Base-by-base conservation (phyloP, 1,139 yeast genomes). In the Debaryomyces singareniensis region DNA sequence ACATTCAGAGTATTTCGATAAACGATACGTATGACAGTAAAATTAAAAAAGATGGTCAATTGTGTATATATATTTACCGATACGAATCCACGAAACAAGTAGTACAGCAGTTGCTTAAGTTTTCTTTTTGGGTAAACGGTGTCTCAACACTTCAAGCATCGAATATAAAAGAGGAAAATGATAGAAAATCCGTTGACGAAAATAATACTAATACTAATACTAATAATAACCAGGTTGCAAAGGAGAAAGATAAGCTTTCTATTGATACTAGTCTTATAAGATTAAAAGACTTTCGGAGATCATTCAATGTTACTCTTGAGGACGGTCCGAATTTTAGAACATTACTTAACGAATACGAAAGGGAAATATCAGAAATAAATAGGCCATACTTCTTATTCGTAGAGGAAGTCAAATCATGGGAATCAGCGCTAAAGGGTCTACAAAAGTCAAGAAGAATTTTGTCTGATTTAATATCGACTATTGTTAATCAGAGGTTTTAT, bases 291-390 rank as follows among this genome's bases (percentile, higher is more conserved):
- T 52, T 50, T 31, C 43, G 50, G 27, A 47, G 42, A 26, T 59
- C 60, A 4, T 65, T 64, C 37, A 50, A 43, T 29, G 61, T 64
- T 30, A 50, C 49, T 26, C 58, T 61, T 45, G 82, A 77, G 35
- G 94, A 83, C 46, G 93, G 93, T 0, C 94, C 94, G 1, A 69
- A 75, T 27, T 82, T 83, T 46, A 59, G 93, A 29, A 75, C 72
- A 20, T 58, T 75, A 0, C 52, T 83, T 13, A 56, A 61, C 9
- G 59, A 60, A 5, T 69, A 76, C 44, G 93, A 83, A 48, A 58
- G 61, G 14, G 58, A 62, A 29, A 58, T 81, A 1, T 71, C 75
- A 0, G 50, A 53, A 13, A 58, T 78, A 37, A 68, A 71, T 35
- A 61, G 61, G 26, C 55, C 63, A 5, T 58, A 71, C 29, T 33